A percentile compares a stretch with the other conserved stretches of the same genome.
phyloP scores from a whole-genome alignment of 805 yeast species.

The Hanseniaspora singularis region DNA sequence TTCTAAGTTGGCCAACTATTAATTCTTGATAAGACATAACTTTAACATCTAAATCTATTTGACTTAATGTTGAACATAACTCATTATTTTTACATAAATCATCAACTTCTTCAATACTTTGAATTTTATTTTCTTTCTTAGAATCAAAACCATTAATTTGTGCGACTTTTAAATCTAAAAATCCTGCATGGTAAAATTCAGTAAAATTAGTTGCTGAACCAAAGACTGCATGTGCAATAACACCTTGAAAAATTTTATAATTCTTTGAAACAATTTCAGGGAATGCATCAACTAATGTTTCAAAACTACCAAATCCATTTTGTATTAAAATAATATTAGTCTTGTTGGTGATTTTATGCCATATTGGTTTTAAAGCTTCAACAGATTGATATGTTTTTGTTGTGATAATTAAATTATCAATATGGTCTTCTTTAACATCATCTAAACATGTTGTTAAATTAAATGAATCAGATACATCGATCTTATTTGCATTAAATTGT shows the following conservation, averaged over 20 bases:
- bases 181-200: slow-evolving; percentile 55
- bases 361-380: slow-evolving; percentile 46
- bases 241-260: slow-evolving; percentile 42
- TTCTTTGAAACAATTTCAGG: slow-evolving; percentile 37
- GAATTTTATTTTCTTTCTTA: slow-evolving; percentile 18
- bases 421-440: slow-evolving; percentile 23
- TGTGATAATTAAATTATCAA: slow-evolving; percentile 54
- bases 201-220: slow-evolving; percentile 32
- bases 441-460: slow-evolving; percentile 20
- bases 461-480: slow-evolving; percentile 14
- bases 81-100: slow-evolving; percentile 20
- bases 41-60: slow-evolving; percentile 22
- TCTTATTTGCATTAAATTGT: slow-evolving; percentile 19
- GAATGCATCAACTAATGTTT: slow-evolving; percentile 37
- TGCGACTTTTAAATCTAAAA: slow-evolving; percentile 51
- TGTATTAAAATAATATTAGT: slow-evolving; percentile 66
- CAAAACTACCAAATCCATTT: slow-evolving; percentile 79
- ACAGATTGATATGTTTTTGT: slow-evolving; percentile 72
- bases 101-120: slow-evolving; percentile 17
- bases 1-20: slow-evolving; percentile 54
- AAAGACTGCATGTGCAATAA: slow-evolving; percentile 75
- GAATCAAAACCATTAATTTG: slow-evolving; percentile 36
- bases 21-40: slow-evolving; percentile 37
- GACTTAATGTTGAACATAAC: slow-evolving; percentile 25
- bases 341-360: slow-evolving; percentile 32